These are phyloP conservation scores for Saturnispora mendoncae DNA, from an alignment of 805 yeast genomes.

Conservation along the genomic window DNA sequence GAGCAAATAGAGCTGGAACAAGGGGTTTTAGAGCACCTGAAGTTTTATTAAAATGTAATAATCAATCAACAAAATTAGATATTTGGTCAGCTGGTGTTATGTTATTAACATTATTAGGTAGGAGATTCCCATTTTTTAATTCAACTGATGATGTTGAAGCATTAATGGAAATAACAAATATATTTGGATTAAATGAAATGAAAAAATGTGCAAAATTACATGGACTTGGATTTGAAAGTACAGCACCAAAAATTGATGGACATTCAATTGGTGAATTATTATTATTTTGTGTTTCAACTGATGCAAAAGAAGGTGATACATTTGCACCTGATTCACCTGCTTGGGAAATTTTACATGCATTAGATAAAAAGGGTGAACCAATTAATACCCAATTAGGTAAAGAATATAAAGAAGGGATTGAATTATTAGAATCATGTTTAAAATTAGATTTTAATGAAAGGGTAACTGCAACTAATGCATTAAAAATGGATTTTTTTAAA, in stretches of 20 bases:
- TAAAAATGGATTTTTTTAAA: constrained; percentile 51
- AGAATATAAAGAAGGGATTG: constrained; percentile 38
- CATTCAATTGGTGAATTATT: constrained; percentile 36
- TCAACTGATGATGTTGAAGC: constrained; percentile 94
- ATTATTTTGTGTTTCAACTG: constrained; percentile 35
- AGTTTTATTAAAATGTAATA: constrained; percentile 76
- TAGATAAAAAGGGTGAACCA: constrained; percentile 35
- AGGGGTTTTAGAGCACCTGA: constrained; percentile 94
- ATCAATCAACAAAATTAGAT: constrained; percentile 75
- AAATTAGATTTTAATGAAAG: constrained; percentile 50
- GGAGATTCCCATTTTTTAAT: constrained; percentile 88
- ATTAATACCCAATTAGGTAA: constrained; percentile 30
- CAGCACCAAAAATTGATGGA: constrained; percentile 40
- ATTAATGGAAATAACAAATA: constrained; percentile 66
- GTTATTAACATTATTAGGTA: constrained; percentile 61
- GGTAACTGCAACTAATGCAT: constrained; percentile 47
- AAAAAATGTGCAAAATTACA: constrained; percentile 73
- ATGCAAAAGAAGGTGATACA: constrained; percentile 44
- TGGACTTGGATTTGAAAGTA: constrained; percentile 78
- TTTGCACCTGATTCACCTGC: constrained; percentile 68
- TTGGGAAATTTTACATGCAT: constrained; percentile 47
- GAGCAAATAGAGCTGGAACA: constrained; percentile 97
- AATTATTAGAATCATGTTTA: constrained; percentile 48
- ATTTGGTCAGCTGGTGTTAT: constrained; percentile 93
- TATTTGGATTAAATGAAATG: constrained; percentile 71